Evolutionary conservation across 2,329 filamentous ascomycete genomes (phyloP).

Genomic region (Monosporascus sp.): DNA sequence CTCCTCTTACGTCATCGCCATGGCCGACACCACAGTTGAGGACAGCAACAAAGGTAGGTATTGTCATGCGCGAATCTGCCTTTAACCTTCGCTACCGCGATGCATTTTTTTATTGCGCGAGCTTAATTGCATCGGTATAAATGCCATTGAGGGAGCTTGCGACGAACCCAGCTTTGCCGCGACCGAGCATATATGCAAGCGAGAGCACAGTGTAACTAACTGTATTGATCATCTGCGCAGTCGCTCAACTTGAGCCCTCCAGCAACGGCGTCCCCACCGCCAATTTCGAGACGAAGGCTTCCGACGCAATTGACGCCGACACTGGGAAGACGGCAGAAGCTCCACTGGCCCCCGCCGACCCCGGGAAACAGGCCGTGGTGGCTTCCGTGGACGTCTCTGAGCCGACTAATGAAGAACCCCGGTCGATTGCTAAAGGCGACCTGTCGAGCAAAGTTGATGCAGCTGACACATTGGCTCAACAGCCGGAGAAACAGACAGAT

Average conservation of each 20-base stretch:
- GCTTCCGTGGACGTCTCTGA: slow-evolving; percentile 8
- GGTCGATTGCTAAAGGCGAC: slow-evolving; percentile 14
- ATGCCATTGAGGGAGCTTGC: slow-evolving; percentile 4
- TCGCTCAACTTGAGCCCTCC: slow-evolving; percentile 3
- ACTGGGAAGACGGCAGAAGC: slow-evolving; percentile 11
- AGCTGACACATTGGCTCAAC: slow-evolving; percentile 10
- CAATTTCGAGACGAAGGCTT: slow-evolving; percentile 13
- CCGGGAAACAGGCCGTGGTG: slow-evolving; percentile 4
- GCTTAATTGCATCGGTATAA: slow-evolving; percentile 13
- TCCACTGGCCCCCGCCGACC: slow-evolving; percentile 11
- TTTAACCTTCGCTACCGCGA: slow-evolving; percentile 3
- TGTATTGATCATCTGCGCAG: not conserved
- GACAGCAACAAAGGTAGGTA: slow-evolving; percentile 29
- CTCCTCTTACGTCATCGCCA: slow-evolving; percentile 29
- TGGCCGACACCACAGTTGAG: slow-evolving; percentile 24
- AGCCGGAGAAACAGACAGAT: slow-evolving; percentile 19
- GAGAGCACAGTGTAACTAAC: slow-evolving; percentile 1
- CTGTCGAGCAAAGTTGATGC: slow-evolving; percentile 13
- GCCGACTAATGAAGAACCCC: slow-evolving; percentile 7
- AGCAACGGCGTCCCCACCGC: slow-evolving; percentile 12
- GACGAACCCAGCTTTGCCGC: slow-evolving; percentile 8
- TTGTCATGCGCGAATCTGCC: slow-evolving; percentile 7
- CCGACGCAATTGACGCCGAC: slow-evolving; percentile 7
- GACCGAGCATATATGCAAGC: slow-evolving; percentile 3
- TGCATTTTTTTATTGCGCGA: slow-evolving; percentile 9